Base-by-base conservation (phyloP, 2,329 filamentous ascomycete genomes). In the Escovopsis sp. region DNA sequence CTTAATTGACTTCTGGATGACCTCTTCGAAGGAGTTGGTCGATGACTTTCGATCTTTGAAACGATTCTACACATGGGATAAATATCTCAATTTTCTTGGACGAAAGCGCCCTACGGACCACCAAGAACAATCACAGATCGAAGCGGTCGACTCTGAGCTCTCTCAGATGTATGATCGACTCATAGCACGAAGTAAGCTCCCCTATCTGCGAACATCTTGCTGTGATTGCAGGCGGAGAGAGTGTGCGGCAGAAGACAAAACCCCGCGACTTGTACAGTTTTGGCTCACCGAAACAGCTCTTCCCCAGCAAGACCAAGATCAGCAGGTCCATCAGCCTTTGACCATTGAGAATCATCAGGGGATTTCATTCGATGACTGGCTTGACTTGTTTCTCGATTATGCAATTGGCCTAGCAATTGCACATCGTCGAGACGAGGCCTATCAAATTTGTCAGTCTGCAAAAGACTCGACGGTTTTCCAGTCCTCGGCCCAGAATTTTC, bases 381-480 rank as follows among this genome's bases (percentile, higher is more conserved):
- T 94, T 3, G 82, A 92, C 45, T 68, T 94, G 1, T 94, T 98
- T 51, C 69, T 92, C 26, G 82, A 90, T 48, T 92, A 92, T 51
- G 81, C 86, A 3, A 66, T 94, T 33, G 66, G 78, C 5, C 68
- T 90, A 23, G 81, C 86, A 7, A 70, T 74, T 29, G 61, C 67
- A 15, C 76, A 76, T 25, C 72, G 79, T 33, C 63, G 70, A 12
- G 68, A 77, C 29, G 77, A 84, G 42, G 78, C 84, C 34, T 94
- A 94, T 53, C 74, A 79, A 34, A 73, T 85, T 7, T 78, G 92
- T 45, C 75, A 86, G 41, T 75, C 80, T 5, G 84, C 83, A 1
- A 69, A 77, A 33, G 77, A 84, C 49, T 84, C 85, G 12, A 86
- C 81, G 35, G 74, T 94, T 16, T 96, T 90, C 60, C 77, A 76